These are phyloP conservation scores for Hamigera avellanea DNA, from an alignment of 495 filamentous ascomycete species.

Conservation along the genomic window DNA sequence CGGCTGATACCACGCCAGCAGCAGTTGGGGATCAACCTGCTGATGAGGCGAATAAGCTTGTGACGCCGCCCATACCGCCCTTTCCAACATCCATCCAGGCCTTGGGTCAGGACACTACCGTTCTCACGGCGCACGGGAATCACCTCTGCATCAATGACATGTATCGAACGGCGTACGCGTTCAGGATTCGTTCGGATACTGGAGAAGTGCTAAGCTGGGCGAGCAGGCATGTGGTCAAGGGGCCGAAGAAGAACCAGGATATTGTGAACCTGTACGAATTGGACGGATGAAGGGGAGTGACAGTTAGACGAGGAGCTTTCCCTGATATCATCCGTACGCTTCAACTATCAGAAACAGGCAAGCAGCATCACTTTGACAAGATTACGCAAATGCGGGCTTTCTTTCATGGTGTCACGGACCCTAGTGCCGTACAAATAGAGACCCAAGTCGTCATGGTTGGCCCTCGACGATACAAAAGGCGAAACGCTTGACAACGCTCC, in stretches of 20 bases:
- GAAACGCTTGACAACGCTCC: too few species aligned
- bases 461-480: too few species aligned
- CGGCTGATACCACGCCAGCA: background rate
- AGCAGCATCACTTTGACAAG: too few species aligned
- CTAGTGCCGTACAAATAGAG: too few species aligned
- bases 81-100: background rate
- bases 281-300: conserved; percentile 5
- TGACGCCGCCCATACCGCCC: conserved; percentile 19
- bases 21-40: background rate
- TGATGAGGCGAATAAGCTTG: conserved; percentile 8
- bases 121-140: conserved; percentile 27
- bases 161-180: conserved; percentile 37
- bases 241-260: conserved; percentile 38
- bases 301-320: too few species aligned
- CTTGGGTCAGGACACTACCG: conserved; percentile 9
- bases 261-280: conserved; percentile 30
- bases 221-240: conserved; percentile 34
- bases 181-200: conserved; percentile 21
- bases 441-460: too few species aligned
- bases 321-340: too few species aligned
- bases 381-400: too few species aligned
- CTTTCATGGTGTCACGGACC: too few species aligned
- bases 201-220: conserved; percentile 34
- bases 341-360: too few species aligned
- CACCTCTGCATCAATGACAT: conserved; percentile 39